These are phyloP conservation scores for Suhomyces pyralidae DNA, from an alignment of 805 yeast species.

Conservation along the genomic window DNA sequence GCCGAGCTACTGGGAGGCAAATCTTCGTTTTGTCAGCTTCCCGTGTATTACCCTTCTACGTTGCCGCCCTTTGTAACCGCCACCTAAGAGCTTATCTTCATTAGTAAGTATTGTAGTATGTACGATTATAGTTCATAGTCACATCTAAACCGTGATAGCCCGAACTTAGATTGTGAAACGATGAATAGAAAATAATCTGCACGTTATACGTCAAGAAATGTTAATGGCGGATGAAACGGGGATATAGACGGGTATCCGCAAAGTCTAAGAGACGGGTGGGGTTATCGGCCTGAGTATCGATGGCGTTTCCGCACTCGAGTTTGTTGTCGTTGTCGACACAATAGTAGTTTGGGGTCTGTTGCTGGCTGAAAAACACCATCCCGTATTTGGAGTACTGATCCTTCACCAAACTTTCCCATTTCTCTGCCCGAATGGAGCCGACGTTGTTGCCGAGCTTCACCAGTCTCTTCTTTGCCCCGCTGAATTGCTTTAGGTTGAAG, in stretches of 20 bases:
- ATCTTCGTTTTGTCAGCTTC: no score
- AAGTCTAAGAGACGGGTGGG: neutral
- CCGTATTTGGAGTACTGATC: neutral
- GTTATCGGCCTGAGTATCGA: slow-evolving; percentile 6
- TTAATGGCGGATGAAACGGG: neutral
- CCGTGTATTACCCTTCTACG: no score
- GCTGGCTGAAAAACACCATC: neutral
- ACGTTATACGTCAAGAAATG: neutral
- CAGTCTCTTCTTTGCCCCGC: slow-evolving; percentile 11
- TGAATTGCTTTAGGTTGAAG: slow-evolving; percentile 11
- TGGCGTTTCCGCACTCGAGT: slow-evolving; percentile 6
- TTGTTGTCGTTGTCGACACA: slow-evolving; percentile 8
- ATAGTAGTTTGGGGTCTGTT: slow-evolving; percentile 5
- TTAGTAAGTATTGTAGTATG: no score
- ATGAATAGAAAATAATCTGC: no score
- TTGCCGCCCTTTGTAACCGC: no score
- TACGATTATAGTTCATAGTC: no score
- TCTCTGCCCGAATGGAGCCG: neutral
- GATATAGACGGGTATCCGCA: neutral
- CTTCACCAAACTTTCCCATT: neutral
- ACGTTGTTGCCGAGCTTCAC: neutral
- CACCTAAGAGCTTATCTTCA: no score
- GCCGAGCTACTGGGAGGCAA: neutral
- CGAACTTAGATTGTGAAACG: no score
- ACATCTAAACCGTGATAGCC: no score